A percentile compares a stretch with the other conserved stretches of the same genome.
These are phyloP conservation scores for Diplodia sapinea DNA, from an alignment of 2,329 filamentous ascomycete species.

Conservation along the genomic window DNA sequence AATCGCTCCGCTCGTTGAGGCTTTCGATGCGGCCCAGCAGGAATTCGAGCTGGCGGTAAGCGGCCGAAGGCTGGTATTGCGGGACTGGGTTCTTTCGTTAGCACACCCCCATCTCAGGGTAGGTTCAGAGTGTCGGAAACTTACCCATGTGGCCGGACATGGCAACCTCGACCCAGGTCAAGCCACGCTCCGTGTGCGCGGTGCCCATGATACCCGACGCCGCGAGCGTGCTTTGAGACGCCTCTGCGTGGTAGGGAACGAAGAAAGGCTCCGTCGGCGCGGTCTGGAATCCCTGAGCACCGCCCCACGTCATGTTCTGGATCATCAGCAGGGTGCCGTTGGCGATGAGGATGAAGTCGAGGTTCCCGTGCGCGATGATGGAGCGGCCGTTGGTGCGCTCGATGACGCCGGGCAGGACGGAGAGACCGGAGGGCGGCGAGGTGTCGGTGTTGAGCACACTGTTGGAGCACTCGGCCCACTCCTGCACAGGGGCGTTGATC, in stretches of 20 bases:
- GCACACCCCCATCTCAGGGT: neutral
- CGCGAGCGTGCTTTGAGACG: constrained; percentile 53
- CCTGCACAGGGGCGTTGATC: constrained; percentile 65
- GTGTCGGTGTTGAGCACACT: constrained; percentile 59
- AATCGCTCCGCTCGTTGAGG: constrained; percentile 49
- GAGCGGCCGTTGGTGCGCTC: constrained; percentile 71
- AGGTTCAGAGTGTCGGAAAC: neutral
- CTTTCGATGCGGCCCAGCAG: constrained; percentile 71
- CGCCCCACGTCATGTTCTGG: constrained; percentile 83
- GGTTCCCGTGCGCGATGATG: constrained; percentile 73
- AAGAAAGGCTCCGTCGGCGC: constrained; percentile 68
- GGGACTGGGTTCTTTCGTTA: constrained; percentile 40
- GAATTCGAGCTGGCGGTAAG: constrained; percentile 76
- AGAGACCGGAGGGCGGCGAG: constrained; percentile 61
- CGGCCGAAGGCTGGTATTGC: constrained; percentile 70
- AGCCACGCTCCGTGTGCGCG: constrained; percentile 73
- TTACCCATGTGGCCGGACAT: constrained; percentile 69
- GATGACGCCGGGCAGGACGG: constrained; percentile 71
- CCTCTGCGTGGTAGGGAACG: constrained; percentile 65
- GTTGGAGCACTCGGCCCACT: constrained; percentile 64
- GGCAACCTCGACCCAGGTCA: constrained; percentile 72
- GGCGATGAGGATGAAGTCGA: constrained; percentile 70
- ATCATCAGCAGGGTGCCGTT: constrained; percentile 74
- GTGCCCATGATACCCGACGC: constrained; percentile 72
- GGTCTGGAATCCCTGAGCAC: constrained; percentile 70